Base-by-base conservation (phyloP, 73 alveolate species). In the Blepharisma japonicum region DNA sequence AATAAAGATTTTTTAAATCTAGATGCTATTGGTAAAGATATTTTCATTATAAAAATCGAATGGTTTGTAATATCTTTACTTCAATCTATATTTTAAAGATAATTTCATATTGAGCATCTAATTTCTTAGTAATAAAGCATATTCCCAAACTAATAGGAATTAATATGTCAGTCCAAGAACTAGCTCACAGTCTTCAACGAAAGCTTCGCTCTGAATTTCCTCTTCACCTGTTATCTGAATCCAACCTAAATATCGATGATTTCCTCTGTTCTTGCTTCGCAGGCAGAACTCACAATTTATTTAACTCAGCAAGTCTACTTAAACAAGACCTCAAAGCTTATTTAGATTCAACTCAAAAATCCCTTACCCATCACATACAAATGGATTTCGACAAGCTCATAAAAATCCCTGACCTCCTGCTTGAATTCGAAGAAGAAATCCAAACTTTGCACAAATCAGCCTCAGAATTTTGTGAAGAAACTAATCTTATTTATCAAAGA, bases 131-230 rank as follows among this genome's bases (percentile, higher is more conserved):
- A 32, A 32, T 32, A 1, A 32, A 32, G 3, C 42, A 32, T 32
- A 32, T 32, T 32, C 3, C 42, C 3, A 32, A 32, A 32, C 42
- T 32, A 32, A 32, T 32, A 1, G 42, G 3, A 32, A 32, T 32
- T 32, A 61, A 61, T 61, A 61, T 61, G 74, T 61, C 74, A 9
- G 23, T 61, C 47, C 74, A 61, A 3, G 74, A 14, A 14, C 39
- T 61, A 14, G 74, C 74, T 20, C 39, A 25, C 18, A 14, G 47
- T 61, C 23, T 61, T 2, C 74, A 61, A 39, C 14, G 74, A 25
- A 61, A 61, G 23, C 14, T 61, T 39, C 14, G 74, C 18, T 20
- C 50, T 14, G 74, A 61, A 14, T 61, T 61, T 25, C 74, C 74
- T 61, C 47, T 61, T n/a, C 23, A 14, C 46, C 2, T 14, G 4